Percentiles rank a stretch among this genome's conserved stretches.
Conservation (phyloP, 164 flowering plant genomes). For the Dillenia turbinata region DNA sequence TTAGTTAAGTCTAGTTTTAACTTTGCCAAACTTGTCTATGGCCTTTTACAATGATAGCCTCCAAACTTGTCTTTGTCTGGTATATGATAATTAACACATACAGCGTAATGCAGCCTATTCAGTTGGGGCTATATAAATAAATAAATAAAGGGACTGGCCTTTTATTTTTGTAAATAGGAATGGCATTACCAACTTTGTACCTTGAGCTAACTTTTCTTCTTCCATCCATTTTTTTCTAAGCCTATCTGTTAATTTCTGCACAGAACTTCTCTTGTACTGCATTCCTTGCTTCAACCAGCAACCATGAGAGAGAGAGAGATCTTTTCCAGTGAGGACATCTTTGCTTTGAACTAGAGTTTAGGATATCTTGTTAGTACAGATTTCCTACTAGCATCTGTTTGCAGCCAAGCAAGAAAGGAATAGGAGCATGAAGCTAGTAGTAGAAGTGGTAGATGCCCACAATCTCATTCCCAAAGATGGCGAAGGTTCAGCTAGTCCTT, state of each 20-base stretch:
- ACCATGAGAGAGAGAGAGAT: background rate
- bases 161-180: no score
- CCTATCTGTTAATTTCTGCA: background rate
- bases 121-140: no score
- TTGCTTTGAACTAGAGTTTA: background rate
- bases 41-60: no score
- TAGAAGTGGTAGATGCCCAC: constrained; percentile 26
- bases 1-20: no score
- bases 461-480: constrained; percentile 35
- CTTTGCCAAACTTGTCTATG: no score
- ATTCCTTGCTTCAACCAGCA: constrained; percentile 14
- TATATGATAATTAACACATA: no score
- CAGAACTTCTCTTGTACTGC: constrained; percentile 23
- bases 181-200: no score
- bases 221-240: constrained; percentile 17
- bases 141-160: no score
- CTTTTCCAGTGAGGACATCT: constrained; percentile 21
- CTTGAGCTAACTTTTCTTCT: background rate
- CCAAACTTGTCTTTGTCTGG: no score
- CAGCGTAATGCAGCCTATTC: no score
- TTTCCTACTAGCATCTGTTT: constrained; percentile 12
- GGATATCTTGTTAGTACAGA: no score
- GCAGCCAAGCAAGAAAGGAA: constrained; percentile 12
- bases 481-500: constrained; percentile 28
- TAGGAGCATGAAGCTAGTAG: constrained; percentile 27